A percentile compares a stretch with the other conserved stretches of the same genome.
Conservation (phyloP, 2,329 filamentous ascomycete genomes). For the Apiospora phragmitis region DNA sequence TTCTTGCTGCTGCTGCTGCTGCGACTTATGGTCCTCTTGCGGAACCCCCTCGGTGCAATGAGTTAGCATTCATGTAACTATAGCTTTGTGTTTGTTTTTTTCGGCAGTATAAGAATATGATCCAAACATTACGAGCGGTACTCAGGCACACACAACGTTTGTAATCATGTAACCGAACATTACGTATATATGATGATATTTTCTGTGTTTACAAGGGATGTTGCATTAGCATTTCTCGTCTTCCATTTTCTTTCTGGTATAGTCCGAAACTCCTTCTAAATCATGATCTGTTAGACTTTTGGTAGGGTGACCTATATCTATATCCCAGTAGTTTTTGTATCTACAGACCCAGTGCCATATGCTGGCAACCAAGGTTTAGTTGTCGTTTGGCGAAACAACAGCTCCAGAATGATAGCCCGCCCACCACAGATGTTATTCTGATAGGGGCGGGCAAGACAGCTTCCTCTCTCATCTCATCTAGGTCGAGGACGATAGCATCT, state of each 20-base stretch:
- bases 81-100: slow-evolving; percentile 19
- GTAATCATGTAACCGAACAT: neutral
- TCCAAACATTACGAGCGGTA: neutral
- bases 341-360: neutral
- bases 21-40: neutral
- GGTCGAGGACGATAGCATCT: neutral
- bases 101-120: neutral
- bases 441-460: neutral
- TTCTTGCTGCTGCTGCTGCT: neutral
- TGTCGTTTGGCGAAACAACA: neutral
- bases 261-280: neutral
- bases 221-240: neutral
- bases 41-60: neutral
- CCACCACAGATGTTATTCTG: neutral
- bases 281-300: neutral
- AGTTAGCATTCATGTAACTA: slow-evolving; percentile 16
- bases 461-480: neutral
- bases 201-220: neutral
- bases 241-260: neutral
- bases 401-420: neutral
- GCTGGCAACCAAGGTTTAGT: neutral
- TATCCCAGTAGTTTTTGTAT: neutral
- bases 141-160: neutral
- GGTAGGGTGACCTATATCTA: neutral
- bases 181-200: neutral